A percentile compares a stretch with the other conserved stretches of the same genome.
Conservation (phyloP, 2,329 filamentous ascomycete species). For the Epichloe brachyelytri region DNA sequence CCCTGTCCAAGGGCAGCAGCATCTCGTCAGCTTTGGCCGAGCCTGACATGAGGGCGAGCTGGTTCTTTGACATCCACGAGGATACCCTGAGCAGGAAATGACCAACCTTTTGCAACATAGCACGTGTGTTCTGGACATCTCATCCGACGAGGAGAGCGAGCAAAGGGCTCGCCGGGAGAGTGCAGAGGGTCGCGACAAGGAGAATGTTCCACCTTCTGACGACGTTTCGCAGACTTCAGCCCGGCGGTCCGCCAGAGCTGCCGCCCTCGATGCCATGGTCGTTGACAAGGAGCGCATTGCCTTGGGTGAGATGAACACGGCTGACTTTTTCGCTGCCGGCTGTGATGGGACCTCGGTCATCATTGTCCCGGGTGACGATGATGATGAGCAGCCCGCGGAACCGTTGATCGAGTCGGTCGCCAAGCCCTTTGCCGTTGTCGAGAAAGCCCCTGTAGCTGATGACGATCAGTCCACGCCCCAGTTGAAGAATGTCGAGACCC, state of each 20-base stretch:
- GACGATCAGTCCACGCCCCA: conserved; percentile 11
- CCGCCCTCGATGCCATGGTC: conserved; percentile 37
- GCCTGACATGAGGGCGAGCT: conserved; percentile 47
- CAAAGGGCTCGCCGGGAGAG: conserved; percentile 37
- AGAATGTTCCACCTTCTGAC: conserved; percentile 72
- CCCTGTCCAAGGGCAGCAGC: conserved; percentile 16
- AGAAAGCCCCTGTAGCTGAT: conserved; percentile 6
- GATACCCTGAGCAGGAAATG: conserved; percentile 82
- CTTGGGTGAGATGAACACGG: conserved; percentile 52
- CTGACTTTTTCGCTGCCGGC: conserved; percentile 55
- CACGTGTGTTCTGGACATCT: conserved; percentile 76
- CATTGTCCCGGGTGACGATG: conserved; percentile 48
- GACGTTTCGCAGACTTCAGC: conserved; percentile 47
- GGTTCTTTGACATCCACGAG: conserved; percentile 92
- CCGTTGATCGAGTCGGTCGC: background rate
- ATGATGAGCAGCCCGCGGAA: conserved; percentile 22
- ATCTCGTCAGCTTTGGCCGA: conserved; percentile 22
- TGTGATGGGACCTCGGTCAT: conserved; percentile 50
- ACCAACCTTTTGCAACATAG: conserved; percentile 88
- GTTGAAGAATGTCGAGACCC: conserved; percentile 7
- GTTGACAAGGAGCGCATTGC: conserved; percentile 53
- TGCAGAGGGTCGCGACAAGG: conserved; percentile 63
- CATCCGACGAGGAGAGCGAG: conserved; percentile 67
- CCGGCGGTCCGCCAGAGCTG: conserved; percentile 15
- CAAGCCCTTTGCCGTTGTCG: background rate